Evolutionary conservation across 768 basidiomycete genomes (phyloP).

Genomic region (Polyporus arcularius): DNA sequence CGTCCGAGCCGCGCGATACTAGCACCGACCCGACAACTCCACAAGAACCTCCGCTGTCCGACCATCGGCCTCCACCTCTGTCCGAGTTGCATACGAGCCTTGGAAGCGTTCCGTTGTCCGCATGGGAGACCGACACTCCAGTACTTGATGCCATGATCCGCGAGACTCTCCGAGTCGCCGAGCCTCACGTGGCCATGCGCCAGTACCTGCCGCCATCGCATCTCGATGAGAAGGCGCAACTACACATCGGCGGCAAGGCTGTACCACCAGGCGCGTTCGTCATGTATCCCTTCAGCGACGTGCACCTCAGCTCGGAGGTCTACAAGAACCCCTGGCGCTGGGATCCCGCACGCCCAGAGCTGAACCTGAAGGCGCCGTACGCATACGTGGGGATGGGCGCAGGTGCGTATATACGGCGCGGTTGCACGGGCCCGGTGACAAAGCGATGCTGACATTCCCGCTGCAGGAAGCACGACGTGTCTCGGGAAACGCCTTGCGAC

Average conservation of each 20-base stretch:
- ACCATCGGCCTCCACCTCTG: slow-evolving; percentile 10
- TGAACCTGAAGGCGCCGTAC: slow-evolving; percentile 48
- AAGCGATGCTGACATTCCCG: background rate
- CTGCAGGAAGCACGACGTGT: slow-evolving; percentile 67
- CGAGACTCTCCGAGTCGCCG: slow-evolving; percentile 77
- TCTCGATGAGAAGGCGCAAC: slow-evolving; percentile 11
- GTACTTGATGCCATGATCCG: slow-evolving; percentile 72
- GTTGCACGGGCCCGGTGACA: background rate
- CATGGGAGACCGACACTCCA: slow-evolving; percentile 72
- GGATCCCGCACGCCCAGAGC: slow-evolving; percentile 56
- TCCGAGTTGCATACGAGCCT: slow-evolving; percentile 49
- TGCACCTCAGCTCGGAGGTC: slow-evolving; percentile 70
- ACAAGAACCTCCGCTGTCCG: background rate
- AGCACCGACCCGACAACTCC: background rate
- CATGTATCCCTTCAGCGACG: slow-evolving; percentile 78
- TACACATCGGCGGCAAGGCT: slow-evolving; percentile 66
- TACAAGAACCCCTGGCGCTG: slow-evolving; percentile 81
- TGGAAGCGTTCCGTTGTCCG: slow-evolving; percentile 61
- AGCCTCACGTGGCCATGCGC: slow-evolving; percentile 81
- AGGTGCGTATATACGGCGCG: slow-evolving; percentile 47
- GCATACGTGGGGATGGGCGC: slow-evolving; percentile 79
- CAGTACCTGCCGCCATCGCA: slow-evolving; percentile 45
- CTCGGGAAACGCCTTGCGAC: slow-evolving; percentile 75
- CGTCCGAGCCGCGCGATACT: background rate
- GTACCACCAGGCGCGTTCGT: slow-evolving; percentile 77